Base-by-base conservation (phyloP, 1,284 basidiomycete species). In the Tylopilus orsonianus region DNA sequence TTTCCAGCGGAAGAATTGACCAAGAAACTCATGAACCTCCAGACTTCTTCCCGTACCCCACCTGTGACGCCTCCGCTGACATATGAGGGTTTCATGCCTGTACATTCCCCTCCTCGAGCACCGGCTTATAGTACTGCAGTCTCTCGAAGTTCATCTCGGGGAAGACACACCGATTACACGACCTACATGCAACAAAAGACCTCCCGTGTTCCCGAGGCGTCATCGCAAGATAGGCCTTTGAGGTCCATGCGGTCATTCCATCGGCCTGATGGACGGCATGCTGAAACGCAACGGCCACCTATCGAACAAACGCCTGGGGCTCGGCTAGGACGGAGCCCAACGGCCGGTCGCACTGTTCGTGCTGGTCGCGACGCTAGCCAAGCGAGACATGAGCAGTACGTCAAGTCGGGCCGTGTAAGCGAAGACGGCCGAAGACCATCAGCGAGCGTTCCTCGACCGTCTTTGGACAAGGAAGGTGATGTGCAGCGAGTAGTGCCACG, bases 241-340 rank as follows among this genome's bases (percentile, higher is more conserved):
- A 75, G 75, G 14, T 67, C 75, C 10, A 72, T 70, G 72, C 74
- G 79, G 16, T 85, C 85, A 13, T 83, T 87, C 68, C 81, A 80
- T 58, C 75, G 73, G 36, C 59, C 71, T 32, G 46, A 67, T 48
- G 57, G 62, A 26, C 63, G 64, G 36, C 50, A 64, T 16, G 48
- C 57, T 2, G 70, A 71, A 23, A 62, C 66, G 16, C 57, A 59
- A 46, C 54, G 56, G 27, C 45, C 60, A 23, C 64, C 68, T n/a
- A 38, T 63, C 10, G 71, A 71, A 19, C 44, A 57, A 32, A 60
- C 64, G 16, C 49, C 62, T 0, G 62, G 63, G n/a, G 65, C 61
- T 38, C 64, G 59, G 30, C 50, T 70, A 39, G 69, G 65, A 33
- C 70, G 69, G 44, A 66, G 62, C 40, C 52, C 56, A 22, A 68